phyloP scores from a whole-genome alignment of 306 rosid species.

The Pterocarpus macrocarpus region DNA sequence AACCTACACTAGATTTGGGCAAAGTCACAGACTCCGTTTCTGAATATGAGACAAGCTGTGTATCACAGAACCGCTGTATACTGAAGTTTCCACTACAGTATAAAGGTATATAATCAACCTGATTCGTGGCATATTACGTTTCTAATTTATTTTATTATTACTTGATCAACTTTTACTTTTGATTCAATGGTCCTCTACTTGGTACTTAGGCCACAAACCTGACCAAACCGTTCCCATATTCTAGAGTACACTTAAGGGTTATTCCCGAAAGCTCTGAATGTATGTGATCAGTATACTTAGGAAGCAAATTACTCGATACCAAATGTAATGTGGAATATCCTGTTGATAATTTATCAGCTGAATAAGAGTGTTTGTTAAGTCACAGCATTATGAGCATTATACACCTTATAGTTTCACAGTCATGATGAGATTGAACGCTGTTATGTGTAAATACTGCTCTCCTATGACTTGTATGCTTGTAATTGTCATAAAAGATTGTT shows the following conservation, averaged over 20 bases:
- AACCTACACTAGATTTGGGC: neutral
- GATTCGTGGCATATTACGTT: slow-evolving; percentile 23
- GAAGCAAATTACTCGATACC: neutral
- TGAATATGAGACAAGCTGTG: slow-evolving; percentile 22
- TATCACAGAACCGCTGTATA: slow-evolving; percentile 33
- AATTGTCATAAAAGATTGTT: no score
- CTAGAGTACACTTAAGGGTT: neutral
- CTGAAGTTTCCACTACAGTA: neutral
- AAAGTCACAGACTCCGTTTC: slow-evolving; percentile 27
- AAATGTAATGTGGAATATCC: neutral
- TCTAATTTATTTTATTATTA: slow-evolving; percentile 19
- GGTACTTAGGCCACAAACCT: no score
- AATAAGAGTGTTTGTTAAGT: neutral
- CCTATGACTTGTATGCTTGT: no score
- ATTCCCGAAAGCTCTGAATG: neutral
- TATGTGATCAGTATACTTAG: neutral
- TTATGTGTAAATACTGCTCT: no score
- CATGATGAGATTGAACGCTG: neutral
- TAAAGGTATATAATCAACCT: slow-evolving; percentile 1
- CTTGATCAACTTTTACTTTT: neutral
- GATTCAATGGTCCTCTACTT: neutral
- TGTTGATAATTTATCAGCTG: neutral
- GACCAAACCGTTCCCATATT: neutral
- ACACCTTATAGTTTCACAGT: neutral
- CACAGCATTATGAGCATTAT: neutral